phyloP scores from a whole-genome alignment of 129 eudicot species.

The Artemisia argyi region DNA sequence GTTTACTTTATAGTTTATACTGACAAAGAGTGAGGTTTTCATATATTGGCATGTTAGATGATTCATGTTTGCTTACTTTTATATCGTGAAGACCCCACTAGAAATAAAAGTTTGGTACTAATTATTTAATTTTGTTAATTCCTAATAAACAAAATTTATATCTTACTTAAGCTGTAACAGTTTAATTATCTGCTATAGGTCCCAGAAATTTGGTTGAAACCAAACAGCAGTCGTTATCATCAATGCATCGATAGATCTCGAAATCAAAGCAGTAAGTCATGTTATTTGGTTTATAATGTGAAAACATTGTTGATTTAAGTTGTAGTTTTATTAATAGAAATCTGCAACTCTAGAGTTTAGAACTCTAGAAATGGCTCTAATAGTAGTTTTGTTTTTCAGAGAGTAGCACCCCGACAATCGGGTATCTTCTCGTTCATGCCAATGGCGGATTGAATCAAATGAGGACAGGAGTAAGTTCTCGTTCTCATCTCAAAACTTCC shows the following conservation, averaged over 20 bases:
- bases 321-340: not conserved
- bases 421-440: constrained; percentile 82
- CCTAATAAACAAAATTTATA: not conserved
- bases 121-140: not conserved
- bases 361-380: not conserved
- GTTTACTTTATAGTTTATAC: too few relatives aligned
- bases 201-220: constrained; percentile 91
- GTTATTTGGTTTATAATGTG: not conserved
- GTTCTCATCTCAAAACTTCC: not conserved
- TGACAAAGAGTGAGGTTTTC: too few relatives aligned
- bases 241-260: constrained; percentile 73
- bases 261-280: constrained; percentile 52
- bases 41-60: too few relatives aligned
- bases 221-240: constrained; percentile 62
- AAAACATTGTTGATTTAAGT: not conserved
- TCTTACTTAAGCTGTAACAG: not conserved
- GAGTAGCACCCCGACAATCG: constrained; percentile 47
- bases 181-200: constrained; percentile 37
- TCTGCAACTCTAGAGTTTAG: not conserved
- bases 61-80: too few relatives aligned
- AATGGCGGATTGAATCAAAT: constrained; percentile 97
- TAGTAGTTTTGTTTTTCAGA: constrained; percentile 31
- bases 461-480: constrained; percentile 85
- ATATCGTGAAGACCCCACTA: too few relatives aligned
- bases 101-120: not conserved